phyloP scores from a whole-genome alignment of 805 yeast species.

The Huiozyma naganishii region DNA sequence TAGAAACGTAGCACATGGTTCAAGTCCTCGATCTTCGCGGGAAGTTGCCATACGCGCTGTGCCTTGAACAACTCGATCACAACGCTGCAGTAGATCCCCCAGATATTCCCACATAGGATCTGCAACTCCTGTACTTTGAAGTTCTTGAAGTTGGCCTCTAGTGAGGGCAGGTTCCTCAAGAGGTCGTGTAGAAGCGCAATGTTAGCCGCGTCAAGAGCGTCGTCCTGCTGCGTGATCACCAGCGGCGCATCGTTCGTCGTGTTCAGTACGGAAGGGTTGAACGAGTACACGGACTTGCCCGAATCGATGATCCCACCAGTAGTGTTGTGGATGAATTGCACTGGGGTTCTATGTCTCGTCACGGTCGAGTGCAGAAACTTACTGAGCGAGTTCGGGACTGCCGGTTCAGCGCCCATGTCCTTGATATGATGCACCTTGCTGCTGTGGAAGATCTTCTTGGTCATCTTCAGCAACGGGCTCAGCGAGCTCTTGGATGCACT shows the following conservation, averaged over 20 bases:
- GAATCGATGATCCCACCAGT: slow-evolving; percentile 18
- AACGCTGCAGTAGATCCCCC: slow-evolving; percentile 25
- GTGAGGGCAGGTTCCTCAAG: slow-evolving; percentile 22
- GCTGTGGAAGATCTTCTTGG: slow-evolving; percentile 19
- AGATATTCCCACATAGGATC: slow-evolving; percentile 21
- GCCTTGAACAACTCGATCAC: slow-evolving; percentile 22
- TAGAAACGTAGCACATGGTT: slow-evolving; percentile 20
- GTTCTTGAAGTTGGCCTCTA: slow-evolving; percentile 23
- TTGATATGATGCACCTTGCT: slow-evolving; percentile 14
- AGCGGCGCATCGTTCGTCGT: slow-evolving; percentile 11
- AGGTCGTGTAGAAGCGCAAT: slow-evolving; percentile 22
- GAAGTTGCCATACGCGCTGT: slow-evolving; percentile 24
- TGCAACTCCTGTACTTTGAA: slow-evolving; percentile 23
- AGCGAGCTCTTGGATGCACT: neutral
- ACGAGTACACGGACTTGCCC: slow-evolving; percentile 20
- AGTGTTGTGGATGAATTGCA: slow-evolving; percentile 22
- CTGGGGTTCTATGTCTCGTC: slow-evolving; percentile 23
- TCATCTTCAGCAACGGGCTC: slow-evolving; percentile 14
- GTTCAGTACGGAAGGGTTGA: slow-evolving; percentile 12
- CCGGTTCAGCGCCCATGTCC: slow-evolving; percentile 14
- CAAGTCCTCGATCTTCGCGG: slow-evolving; percentile 24
- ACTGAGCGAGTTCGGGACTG: slow-evolving; percentile 20
- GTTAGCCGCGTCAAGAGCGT: slow-evolving; percentile 8
- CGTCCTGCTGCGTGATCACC: slow-evolving; percentile 11
- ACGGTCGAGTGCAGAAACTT: slow-evolving; percentile 26